A percentile compares a stretch with the other conserved stretches of the same genome.
Conservation (phyloP, 208 protist genomes). For the Tritrichomonas foetus region DNA sequence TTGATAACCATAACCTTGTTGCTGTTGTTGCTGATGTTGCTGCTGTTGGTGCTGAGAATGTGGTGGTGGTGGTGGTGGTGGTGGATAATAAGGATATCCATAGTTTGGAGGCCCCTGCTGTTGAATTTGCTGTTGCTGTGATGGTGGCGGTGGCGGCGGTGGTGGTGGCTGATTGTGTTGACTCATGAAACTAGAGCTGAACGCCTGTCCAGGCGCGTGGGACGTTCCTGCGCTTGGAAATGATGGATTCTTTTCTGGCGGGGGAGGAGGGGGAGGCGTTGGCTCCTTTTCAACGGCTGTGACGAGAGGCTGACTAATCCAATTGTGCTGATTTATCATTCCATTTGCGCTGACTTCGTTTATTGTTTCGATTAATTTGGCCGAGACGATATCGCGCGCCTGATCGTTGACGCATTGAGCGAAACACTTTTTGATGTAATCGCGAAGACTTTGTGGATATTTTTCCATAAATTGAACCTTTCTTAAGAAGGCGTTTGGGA, state of each 20-base stretch:
- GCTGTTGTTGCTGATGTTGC: no score
- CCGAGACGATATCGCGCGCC: background rate
- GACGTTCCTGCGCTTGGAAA: background rate
- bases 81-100: background rate
- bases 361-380: no score
- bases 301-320: background rate
- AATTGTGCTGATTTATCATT: background rate
- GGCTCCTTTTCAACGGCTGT: background rate
- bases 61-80: background rate
- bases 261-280: background rate
- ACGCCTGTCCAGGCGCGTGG: background rate
- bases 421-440: background rate
- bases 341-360: background rate
- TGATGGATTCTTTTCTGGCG: background rate
- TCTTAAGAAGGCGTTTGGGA: background rate
- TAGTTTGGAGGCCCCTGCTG: background rate
- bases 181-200: no score
- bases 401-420: background rate
- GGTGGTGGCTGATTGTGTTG: no score
- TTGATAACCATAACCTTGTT: no score
- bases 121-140: no score
- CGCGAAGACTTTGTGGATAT: background rate
- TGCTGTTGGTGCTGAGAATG: no score
- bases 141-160: no score
- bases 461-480: constrained; percentile 31